A percentile compares a stretch with the other conserved stretches of the same genome.
Evolutionary conservation across 2,329 filamentous ascomycete genomes (phyloP).

Genomic region (Alternaria longipes): DNA sequence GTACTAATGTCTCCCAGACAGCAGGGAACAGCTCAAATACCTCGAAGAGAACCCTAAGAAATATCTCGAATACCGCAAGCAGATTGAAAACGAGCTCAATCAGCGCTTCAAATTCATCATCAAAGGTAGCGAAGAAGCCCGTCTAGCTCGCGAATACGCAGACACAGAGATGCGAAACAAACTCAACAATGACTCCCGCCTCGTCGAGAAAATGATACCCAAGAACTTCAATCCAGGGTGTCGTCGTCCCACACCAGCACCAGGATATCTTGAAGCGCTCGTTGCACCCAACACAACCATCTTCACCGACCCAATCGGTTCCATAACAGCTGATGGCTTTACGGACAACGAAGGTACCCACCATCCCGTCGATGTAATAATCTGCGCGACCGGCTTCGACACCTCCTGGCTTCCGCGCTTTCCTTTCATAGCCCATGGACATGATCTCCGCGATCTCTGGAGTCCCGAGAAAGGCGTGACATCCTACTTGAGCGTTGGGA

Average conservation of each 20-base stretch:
- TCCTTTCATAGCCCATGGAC: conserved; percentile 37
- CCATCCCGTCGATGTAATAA: conserved; percentile 53
- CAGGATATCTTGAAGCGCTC: conserved; percentile 35
- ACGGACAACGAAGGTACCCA: conserved; percentile 26
- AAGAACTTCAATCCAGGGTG: conserved; percentile 48
- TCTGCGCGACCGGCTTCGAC: conserved; percentile 56
- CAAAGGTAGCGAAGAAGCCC: conserved; percentile 59
- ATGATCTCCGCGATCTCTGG: conserved; percentile 51
- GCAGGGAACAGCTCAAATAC: conserved; percentile 52
- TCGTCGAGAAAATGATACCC: conserved; percentile 58
- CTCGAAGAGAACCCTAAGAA: conserved; percentile 54
- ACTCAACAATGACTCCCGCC: conserved; percentile 49
- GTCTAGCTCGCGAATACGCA: conserved; percentile 53
- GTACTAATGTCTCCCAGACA: conserved; percentile 39
- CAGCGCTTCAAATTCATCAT: conserved; percentile 64
- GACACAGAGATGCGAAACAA: conserved; percentile 54
- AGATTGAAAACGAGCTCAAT: conserved; percentile 61
- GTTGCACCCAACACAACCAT: conserved; percentile 29
- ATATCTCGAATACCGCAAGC: conserved; percentile 59
- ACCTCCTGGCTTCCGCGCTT: conserved; percentile 40
- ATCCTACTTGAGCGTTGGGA: conserved; percentile 53
- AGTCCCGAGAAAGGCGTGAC: conserved; percentile 44
- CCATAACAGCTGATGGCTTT: conserved; percentile 34
- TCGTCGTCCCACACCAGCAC: conserved; percentile 35
- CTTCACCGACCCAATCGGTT: conserved; percentile 30